phyloP scores from a whole-genome alignment of 2,329 filamentous ascomycete species.

The Fusarium concolor region DNA sequence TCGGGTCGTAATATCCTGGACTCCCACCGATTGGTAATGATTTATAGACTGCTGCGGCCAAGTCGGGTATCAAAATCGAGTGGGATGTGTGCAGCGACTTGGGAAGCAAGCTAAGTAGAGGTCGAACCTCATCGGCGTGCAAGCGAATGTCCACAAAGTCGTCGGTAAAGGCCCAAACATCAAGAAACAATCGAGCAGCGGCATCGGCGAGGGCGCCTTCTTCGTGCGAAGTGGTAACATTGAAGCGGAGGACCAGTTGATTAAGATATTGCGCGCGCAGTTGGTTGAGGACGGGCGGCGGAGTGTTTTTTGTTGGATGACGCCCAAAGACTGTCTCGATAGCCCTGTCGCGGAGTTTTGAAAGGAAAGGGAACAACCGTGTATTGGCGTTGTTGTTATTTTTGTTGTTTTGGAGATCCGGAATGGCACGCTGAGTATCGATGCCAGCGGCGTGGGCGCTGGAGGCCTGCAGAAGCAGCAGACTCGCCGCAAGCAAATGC shows the following conservation, averaged over 20 bases:
- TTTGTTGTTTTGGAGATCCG: constrained; percentile 21
- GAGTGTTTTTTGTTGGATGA: constrained; percentile 50
- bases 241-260: constrained; percentile 92
- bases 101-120: constrained; percentile 83
- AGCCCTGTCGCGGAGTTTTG: constrained; percentile 62
- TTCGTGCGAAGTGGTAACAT: constrained; percentile 75
- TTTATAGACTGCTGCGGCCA: constrained; percentile 80
- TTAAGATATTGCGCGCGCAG: constrained; percentile 71
- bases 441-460: constrained; percentile 48
- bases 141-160: constrained; percentile 88
- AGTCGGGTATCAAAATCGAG: constrained; percentile 80
- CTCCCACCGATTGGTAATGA: constrained; percentile 46
- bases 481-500: constrained; percentile 41
- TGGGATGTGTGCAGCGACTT: constrained; percentile 77
- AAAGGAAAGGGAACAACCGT: constrained; percentile 60
- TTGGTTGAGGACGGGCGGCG: constrained; percentile 45
- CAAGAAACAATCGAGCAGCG: constrained; percentile 79
- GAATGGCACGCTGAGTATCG: constrained; percentile 39
- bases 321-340: constrained; percentile 64
- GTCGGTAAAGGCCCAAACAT: constrained; percentile 88
- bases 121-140: constrained; percentile 79
- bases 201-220: constrained; percentile 78
- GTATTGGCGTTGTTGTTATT: constrained; percentile 25
- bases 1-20: constrained; percentile 34
- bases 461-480: constrained; percentile 46